These are phyloP conservation scores for Hyphodiscus hymeniophilus DNA, from an alignment of 495 filamentous ascomycete species.

Conservation along the genomic window DNA sequence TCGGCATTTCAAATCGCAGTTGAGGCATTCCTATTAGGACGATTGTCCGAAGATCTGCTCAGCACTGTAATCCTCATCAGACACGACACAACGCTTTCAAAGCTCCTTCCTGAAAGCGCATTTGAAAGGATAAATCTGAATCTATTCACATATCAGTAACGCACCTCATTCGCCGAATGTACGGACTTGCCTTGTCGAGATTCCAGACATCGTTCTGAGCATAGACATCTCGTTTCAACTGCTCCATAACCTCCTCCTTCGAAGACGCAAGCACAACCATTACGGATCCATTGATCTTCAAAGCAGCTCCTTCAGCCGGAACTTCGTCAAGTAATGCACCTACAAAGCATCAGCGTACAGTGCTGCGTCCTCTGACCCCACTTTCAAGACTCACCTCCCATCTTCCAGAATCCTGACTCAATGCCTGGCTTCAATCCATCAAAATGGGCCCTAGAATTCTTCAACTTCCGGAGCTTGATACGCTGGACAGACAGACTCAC, in stretches of 20 bases:
- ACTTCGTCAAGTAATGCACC: slow-evolving; percentile 64
- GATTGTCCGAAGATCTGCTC: no score
- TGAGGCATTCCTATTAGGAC: no score
- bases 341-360: slow-evolving; percentile 21
- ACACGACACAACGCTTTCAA: no score
- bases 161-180: neutral
- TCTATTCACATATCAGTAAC: slow-evolving; percentile 10
- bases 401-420: slow-evolving; percentile 40
- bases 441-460: slow-evolving; percentile 45
- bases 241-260: slow-evolving; percentile 59
- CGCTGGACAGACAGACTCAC: slow-evolving; percentile 38
- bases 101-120: no score
- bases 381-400: slow-evolving; percentile 42
- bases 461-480: neutral
- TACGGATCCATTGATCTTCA: slow-evolving; percentile 62
- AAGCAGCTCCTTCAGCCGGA: slow-evolving; percentile 51
- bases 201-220: slow-evolving; percentile 70
- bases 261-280: slow-evolving; percentile 54
- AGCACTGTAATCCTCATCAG: no score
- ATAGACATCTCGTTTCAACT: slow-evolving; percentile 68
- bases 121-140: slow-evolving; percentile 30
- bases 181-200: slow-evolving; percentile 51
- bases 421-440: slow-evolving; percentile 34
- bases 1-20: no score
- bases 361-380: neutral